phyloP scores from a whole-genome alignment of 2,329 filamentous ascomycete species.

The Claviceps monticola region DNA sequence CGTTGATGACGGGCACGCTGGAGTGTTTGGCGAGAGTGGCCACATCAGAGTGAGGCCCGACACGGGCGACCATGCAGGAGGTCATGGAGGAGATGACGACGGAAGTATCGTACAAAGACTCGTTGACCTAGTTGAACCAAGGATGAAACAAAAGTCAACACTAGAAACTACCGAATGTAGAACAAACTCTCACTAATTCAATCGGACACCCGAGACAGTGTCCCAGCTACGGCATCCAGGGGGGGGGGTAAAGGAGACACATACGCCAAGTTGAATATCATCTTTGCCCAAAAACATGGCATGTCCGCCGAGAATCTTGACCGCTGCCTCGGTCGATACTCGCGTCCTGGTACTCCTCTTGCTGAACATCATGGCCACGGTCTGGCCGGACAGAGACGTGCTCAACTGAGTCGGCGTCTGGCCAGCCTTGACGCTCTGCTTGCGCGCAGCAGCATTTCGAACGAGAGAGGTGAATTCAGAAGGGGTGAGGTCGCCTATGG shows the following conservation, averaged over 20 bases:
- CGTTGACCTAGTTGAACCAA: conserved; percentile 53
- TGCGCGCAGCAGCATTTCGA: conserved; percentile 66
- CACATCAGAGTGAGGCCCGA: conserved; percentile 65
- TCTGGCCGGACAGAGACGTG: conserved; percentile 55
- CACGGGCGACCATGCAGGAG: conserved; percentile 67
- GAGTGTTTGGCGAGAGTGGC: conserved; percentile 56
- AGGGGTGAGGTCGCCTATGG: conserved; percentile 72
- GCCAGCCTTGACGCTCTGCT: conserved; percentile 61
- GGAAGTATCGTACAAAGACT: conserved; percentile 85
- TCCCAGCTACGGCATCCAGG: background rate
- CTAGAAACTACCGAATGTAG: background rate
- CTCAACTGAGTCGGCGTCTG: conserved; percentile 39
- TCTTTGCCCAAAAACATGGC: conserved; percentile 94
- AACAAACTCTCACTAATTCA: background rate
- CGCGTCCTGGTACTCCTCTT: conserved; percentile 90
- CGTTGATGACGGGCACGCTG: conserved; percentile 71
- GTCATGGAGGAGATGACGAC: conserved; percentile 91
- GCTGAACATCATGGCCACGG: conserved; percentile 91
- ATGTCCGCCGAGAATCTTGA: conserved; percentile 77
- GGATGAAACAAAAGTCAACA: background rate
- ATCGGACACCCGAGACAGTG: background rate
- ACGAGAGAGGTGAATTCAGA: conserved; percentile 71
- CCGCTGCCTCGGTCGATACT: conserved; percentile 83
- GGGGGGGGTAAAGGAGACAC: conserved; percentile 12
- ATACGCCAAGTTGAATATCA: conserved; percentile 86